Conservation (phyloP, 1,139 yeast genomes). For the Sporopachydermia cereana region DNA sequence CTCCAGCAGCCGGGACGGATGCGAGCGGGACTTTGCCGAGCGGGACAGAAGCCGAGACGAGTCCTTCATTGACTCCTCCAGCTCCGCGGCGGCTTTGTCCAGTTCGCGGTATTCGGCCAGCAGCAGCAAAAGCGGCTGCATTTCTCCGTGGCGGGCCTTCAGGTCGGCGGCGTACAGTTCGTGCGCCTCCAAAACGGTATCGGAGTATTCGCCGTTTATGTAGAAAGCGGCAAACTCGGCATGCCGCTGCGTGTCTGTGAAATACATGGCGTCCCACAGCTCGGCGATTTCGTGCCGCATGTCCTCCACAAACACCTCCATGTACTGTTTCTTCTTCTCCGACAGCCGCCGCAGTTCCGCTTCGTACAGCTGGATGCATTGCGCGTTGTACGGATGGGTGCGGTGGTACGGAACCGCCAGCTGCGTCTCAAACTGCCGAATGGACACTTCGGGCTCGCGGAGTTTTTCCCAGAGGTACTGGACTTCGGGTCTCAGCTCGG, state of each 20-base stretch:
- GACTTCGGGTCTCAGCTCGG: constrained; percentile 11
- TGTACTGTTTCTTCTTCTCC: constrained; percentile 46
- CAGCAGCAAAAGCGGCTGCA: constrained; percentile 42
- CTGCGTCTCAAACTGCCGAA: constrained; percentile 17
- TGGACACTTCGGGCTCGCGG: constrained; percentile 14
- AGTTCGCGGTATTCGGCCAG: constrained; percentile 46
- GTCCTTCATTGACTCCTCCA: constrained; percentile 65
- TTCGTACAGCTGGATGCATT: constrained; percentile 29
- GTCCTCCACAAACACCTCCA: constrained; percentile 56
- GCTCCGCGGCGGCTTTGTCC: constrained; percentile 45
- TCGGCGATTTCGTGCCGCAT: constrained; percentile 45
- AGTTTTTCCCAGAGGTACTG: constrained; percentile 21
- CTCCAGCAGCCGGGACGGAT: constrained; percentile 59
- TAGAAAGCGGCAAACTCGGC: constrained; percentile 31
- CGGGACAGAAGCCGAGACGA: constrained; percentile 67
- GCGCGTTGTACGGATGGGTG: constrained; percentile 18
- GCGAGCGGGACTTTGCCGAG: constrained; percentile 30
- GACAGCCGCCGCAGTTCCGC: constrained; percentile 47
- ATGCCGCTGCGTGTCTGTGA: constrained; percentile 37
- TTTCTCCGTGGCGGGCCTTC: constrained; percentile 36
- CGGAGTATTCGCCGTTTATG: constrained; percentile 32
- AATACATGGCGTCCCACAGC: constrained; percentile 54
- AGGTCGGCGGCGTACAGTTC: constrained; percentile 49
- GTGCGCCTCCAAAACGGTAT: constrained; percentile 45
- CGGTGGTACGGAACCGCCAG: constrained; percentile 28